Evolutionary conservation across 2,329 filamentous ascomycete genomes (phyloP).

Genomic region (Fusarium veterinarium): DNA sequence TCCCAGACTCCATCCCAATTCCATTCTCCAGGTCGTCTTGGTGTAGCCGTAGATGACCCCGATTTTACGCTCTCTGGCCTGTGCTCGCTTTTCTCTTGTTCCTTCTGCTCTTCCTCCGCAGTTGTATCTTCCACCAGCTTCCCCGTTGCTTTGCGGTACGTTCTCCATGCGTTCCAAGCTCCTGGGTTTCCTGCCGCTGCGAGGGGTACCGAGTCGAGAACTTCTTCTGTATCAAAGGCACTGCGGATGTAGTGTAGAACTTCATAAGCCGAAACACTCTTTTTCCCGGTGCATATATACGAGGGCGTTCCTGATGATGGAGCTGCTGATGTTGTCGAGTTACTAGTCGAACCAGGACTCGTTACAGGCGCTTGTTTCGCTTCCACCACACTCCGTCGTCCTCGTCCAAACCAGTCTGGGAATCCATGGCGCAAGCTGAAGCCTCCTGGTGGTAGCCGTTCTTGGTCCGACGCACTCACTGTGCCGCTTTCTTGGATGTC

Average conservation of each 20-base stretch:
- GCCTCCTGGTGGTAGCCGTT: constrained; percentile 85
- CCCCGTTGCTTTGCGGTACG: constrained; percentile 64
- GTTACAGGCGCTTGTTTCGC: constrained; percentile 55
- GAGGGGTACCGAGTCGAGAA: constrained; percentile 83
- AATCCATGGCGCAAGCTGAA: constrained; percentile 94
- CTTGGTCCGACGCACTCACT: constrained; percentile 84
- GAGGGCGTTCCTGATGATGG: constrained; percentile 46
- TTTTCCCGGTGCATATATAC: constrained; percentile 56
- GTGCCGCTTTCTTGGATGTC: constrained; percentile 80
- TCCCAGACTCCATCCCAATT: constrained; percentile 99
- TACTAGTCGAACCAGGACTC: constrained; percentile 39
- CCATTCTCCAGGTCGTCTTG: constrained; percentile 78
- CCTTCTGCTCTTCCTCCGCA: background rate
- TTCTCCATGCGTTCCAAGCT: constrained; percentile 93
- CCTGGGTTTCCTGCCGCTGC: constrained; percentile 89
- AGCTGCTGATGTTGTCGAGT: constrained; percentile 47
- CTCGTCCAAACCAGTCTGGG: constrained; percentile 84
- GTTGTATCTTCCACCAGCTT: constrained; percentile 39
- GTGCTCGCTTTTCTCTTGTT: background rate
- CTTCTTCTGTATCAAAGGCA: constrained; percentile 80
- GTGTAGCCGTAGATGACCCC: constrained; percentile 1
- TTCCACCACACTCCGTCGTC: constrained; percentile 54
- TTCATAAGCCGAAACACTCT: constrained; percentile 68
- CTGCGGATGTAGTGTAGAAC: constrained; percentile 84
- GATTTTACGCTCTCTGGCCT: constrained; percentile 20